Evolutionary conservation across 768 basidiomycete species (phyloP).

Genomic region (Termitomyces bulborhizus): DNA sequence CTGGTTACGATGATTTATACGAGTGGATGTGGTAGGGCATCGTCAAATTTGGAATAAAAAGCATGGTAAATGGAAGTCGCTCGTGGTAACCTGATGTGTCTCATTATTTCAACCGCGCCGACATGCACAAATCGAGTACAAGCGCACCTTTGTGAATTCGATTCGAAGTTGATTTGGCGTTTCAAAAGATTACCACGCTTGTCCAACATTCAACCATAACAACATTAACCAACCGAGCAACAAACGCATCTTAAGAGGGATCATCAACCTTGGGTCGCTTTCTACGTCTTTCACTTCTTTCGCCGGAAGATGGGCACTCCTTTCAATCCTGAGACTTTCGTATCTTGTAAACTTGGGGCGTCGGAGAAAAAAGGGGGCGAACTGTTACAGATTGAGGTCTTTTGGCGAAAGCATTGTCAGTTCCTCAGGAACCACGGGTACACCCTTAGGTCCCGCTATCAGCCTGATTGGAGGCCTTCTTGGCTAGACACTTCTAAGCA

Average conservation of each 20-base stretch:
- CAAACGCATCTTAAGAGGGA: too few species aligned
- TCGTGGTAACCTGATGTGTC: neutral
- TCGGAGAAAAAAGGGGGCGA: neutral
- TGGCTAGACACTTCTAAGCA: slow-evolving; percentile 3
- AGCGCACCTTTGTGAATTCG: neutral
- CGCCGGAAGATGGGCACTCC: neutral
- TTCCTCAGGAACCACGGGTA: slow-evolving; percentile 4
- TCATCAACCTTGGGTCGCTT: neutral
- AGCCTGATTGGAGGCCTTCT: slow-evolving; percentile 2
- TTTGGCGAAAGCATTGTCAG: neutral
- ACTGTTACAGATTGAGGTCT: neutral
- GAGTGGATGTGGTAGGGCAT: neutral
- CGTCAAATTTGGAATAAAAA: neutral
- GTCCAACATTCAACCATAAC: neutral
- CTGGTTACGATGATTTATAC: neutral
- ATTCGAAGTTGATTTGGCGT: neutral
- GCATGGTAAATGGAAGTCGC: neutral
- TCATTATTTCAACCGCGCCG: neutral
- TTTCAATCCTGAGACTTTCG: neutral
- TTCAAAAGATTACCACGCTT: neutral
- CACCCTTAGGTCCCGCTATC: slow-evolving; percentile 6
- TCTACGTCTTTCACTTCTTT: neutral
- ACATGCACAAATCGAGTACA: neutral
- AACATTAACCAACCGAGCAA: too few species aligned
- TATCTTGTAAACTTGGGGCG: too few species aligned